These are phyloP conservation scores for Boletus coccyginus DNA, from an alignment of 768 basidiomycete genomes.

Conservation along the genomic window DNA sequence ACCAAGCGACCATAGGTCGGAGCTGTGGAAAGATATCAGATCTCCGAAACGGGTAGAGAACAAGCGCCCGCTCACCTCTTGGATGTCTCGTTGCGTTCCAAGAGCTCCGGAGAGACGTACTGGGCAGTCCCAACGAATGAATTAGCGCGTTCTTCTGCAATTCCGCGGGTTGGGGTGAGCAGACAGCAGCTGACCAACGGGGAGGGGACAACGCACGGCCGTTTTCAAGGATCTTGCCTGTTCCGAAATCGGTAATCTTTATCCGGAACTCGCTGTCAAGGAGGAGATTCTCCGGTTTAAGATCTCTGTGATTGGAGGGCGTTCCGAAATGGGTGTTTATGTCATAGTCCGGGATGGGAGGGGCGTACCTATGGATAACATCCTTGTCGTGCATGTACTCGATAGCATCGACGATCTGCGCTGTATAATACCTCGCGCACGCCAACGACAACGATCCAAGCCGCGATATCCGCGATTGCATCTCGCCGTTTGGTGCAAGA, in stretches of 20 bases:
- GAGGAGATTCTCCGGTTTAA: constrained; percentile 87
- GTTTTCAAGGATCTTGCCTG: constrained; percentile 70
- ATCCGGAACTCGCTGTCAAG: constrained; percentile 84
- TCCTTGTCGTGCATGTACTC: constrained; percentile 89
- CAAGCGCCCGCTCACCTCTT: constrained; percentile 52
- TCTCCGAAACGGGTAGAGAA: not conserved
- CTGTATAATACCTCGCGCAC: constrained; percentile 82
- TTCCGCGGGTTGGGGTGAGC: constrained; percentile 13
- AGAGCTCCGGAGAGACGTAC: constrained; percentile 85
- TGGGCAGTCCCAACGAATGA: constrained; percentile 91
- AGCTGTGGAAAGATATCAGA: constrained; percentile 41
- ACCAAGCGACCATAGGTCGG: constrained; percentile 94
- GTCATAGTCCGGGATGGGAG: constrained; percentile 3
- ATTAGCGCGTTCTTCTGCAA: constrained; percentile 50
- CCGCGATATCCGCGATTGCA: constrained; percentile 66
- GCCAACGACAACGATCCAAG: constrained; percentile 82
- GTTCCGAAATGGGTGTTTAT: constrained; percentile 6
- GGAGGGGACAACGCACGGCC: constrained; percentile 40
- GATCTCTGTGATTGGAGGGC: constrained; percentile 44
- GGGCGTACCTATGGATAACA: constrained; percentile 75
- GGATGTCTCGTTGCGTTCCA: constrained; percentile 70
- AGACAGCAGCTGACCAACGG: not conserved
- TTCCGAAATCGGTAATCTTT: constrained; percentile 97
- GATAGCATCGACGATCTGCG: constrained; percentile 86
- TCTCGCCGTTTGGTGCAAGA: constrained; percentile 72